Conservation (phyloP, 2,329 filamentous ascomycete species). For the Diaporthe citrichinensis region DNA sequence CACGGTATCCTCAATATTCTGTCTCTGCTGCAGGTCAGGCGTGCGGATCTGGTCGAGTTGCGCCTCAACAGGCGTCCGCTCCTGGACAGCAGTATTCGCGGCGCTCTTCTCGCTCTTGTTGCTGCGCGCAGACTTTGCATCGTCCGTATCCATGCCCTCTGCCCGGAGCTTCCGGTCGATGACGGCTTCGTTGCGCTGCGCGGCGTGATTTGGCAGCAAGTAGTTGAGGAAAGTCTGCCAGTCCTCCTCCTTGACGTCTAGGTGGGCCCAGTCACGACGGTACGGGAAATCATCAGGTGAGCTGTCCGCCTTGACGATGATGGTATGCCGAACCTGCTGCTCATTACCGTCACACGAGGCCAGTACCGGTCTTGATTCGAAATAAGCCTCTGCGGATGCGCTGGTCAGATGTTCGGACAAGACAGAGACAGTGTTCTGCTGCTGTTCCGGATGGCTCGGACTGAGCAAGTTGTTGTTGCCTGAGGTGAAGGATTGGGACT, state of each 20-base stretch:
- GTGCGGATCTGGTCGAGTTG: conserved; percentile 56
- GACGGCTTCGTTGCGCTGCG: conserved; percentile 60
- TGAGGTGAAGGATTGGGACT: conserved; percentile 32
- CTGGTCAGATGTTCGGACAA: conserved; percentile 46
- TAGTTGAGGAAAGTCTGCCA: conserved; percentile 73
- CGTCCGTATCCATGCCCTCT: conserved; percentile 53
- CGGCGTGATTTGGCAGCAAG: conserved; percentile 64
- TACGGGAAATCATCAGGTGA: conserved; percentile 61
- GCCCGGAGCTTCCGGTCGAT: conserved; percentile 64
- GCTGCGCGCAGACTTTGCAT: conserved; percentile 41
- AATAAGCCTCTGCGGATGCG: conserved; percentile 59
- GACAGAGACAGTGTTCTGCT: conserved; percentile 47
- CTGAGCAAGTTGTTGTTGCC: conserved; percentile 26
- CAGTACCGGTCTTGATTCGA: conserved; percentile 58
- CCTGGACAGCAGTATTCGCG: conserved; percentile 41
- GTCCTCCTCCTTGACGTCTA: conserved; percentile 65
- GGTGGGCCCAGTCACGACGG: conserved; percentile 53
- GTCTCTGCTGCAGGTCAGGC: conserved; percentile 46
- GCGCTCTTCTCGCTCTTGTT: conserved; percentile 28
- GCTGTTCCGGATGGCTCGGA: conserved; percentile 35
- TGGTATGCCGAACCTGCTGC: conserved; percentile 49
- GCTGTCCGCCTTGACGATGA: conserved; percentile 54
- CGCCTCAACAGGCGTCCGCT: conserved; percentile 55
- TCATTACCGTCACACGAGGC: conserved; percentile 1
- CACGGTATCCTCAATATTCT: conserved; percentile 57